Evolutionary conservation across 768 basidiomycete species (phyloP).

Genomic region (Mycena albidolilacea): DNA sequence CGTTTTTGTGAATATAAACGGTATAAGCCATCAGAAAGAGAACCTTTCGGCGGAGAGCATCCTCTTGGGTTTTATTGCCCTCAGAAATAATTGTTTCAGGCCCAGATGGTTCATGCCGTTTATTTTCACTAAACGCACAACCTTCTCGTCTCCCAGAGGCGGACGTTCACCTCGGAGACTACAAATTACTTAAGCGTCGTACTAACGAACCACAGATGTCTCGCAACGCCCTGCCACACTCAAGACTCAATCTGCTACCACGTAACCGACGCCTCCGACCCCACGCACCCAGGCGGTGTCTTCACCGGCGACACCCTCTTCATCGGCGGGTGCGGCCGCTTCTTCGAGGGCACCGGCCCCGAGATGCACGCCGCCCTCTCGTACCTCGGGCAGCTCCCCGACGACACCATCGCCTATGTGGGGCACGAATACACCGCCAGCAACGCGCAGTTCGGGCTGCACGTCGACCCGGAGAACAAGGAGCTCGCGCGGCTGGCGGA

Average conservation of each 20-base stretch:
- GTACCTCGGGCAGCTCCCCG: slow-evolving; percentile 82
- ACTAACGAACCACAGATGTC: slow-evolving; percentile 63
- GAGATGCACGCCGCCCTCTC: slow-evolving; percentile 86
- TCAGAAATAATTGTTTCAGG: no score
- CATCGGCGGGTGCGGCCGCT: slow-evolving; percentile 90
- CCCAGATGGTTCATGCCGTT: no score
- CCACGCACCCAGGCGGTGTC: slow-evolving; percentile 77
- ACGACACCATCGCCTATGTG: slow-evolving; percentile 85
- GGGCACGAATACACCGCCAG: slow-evolving; percentile 94
- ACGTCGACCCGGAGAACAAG: slow-evolving; percentile 72
- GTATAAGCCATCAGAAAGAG: no score
- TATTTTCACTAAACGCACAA: no score
- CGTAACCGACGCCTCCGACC: slow-evolving; percentile 66
- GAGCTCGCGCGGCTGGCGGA: slow-evolving; percentile 72
- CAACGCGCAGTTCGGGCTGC: slow-evolving; percentile 79
- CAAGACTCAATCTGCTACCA: slow-evolving; percentile 97
- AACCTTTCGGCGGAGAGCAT: no score
- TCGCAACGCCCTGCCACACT: slow-evolving; percentile 95
- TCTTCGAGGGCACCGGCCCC: slow-evolving; percentile 88
- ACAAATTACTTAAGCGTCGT: neutral
- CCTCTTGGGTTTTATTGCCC: no score
- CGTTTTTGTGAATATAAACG: no score
- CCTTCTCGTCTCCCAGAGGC: no score
- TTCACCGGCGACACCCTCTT: slow-evolving; percentile 98
- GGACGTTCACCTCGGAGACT: no score